These are phyloP conservation scores for Phytophthora pistaciae DNA, from an alignment of 352 stramenopile species.

Conservation along the genomic window DNA sequence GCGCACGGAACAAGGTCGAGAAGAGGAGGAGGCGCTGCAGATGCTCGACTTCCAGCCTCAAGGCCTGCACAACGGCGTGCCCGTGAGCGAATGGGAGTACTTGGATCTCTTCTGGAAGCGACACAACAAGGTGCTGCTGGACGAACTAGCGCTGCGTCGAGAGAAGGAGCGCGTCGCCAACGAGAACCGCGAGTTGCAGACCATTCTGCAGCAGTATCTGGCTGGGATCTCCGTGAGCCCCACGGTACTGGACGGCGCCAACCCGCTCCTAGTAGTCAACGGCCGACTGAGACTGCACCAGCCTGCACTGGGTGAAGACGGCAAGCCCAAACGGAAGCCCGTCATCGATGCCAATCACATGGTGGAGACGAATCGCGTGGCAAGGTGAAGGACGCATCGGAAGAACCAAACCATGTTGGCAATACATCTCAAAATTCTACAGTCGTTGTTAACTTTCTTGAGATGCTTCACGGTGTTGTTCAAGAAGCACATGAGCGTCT, in stretches of 20 bases:
- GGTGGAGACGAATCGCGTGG: slow-evolving; percentile 77
- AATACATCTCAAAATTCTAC: background rate
- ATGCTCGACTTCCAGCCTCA: slow-evolving; percentile 66
- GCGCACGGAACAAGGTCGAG: slow-evolving; percentile 31
- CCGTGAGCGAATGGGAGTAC: slow-evolving; percentile 82
- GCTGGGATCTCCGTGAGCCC: slow-evolving; percentile 94
- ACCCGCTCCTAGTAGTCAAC: slow-evolving; percentile 95
- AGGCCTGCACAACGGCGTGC: slow-evolving; percentile 55
- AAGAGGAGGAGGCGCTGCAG: slow-evolving; percentile 50
- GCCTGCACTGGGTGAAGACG: slow-evolving; percentile 29
- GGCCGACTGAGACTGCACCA: slow-evolving; percentile 77
- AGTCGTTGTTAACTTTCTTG: slow-evolving; percentile 12
- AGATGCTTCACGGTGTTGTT: slow-evolving; percentile 23
- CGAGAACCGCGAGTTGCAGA: slow-evolving; percentile 93
- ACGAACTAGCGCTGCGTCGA: slow-evolving; percentile 91
- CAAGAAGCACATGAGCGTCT: slow-evolving; percentile 56
- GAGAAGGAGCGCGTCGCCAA: slow-evolving; percentile 86
- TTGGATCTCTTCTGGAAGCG: slow-evolving; percentile 95
- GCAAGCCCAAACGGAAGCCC: slow-evolving; percentile 50
- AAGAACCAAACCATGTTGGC: background rate
- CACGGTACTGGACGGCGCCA: slow-evolving; percentile 90
- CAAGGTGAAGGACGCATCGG: slow-evolving; percentile 27
- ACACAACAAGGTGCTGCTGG: slow-evolving; percentile 95
- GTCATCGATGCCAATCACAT: slow-evolving; percentile 88
- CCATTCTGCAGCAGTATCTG: slow-evolving; percentile 93